Evolutionary conservation across 345 rosid genomes (phyloP), one percentile per base, ranked within the genome.

Genomic region (Populus simonii): DNA sequence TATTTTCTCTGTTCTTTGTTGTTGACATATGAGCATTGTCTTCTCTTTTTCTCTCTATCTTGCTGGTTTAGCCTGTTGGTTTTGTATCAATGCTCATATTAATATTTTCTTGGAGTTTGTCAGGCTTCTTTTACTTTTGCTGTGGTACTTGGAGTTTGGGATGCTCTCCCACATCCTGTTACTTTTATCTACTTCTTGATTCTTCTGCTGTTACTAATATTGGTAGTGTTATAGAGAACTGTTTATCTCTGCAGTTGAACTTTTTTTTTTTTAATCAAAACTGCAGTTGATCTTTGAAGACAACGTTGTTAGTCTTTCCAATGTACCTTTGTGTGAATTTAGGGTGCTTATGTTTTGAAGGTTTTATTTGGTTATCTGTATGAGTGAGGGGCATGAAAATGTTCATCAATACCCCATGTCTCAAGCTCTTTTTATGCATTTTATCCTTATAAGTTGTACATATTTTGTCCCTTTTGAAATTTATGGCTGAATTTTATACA

Each of bases 121-220:
- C 81, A 75, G 86, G 87, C 77, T 86, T 81, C 78, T 73, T 87
- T 87, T 81, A 73, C 47, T 76, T 16, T 66, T 72, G 22, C 15
- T 47, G 20, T 74, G 85, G 87, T 78, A 86, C 84, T 86, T 84
- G 84, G 85, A 84, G 87, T 86, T 86, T 84, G 84, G 85, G 83
- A 87, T 86, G 80, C 70, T 17, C 84, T 80, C 80, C 78, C n/a
- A 85, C 80, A 74, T 87, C 18, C 62, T 35, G 45, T 0, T 41
- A 41, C 45, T 41, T 41, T 41, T 10, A 41, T 41, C 13, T 2
- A 41, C 13, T 9, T 33, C 35, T 33, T 33, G 35, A 33, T 33
- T 41, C 45, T 41, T 41, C 45, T 10, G 13, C 45, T 41, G 45
- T 41, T 10, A 2, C 13, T 41, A 41, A 12, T 41, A 41, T 41